Percentiles rank a stretch among this genome's conserved stretches.
Conservation (phyloP, 1,139 yeast species). For the Scheffersomyces segobiensis region DNA sequence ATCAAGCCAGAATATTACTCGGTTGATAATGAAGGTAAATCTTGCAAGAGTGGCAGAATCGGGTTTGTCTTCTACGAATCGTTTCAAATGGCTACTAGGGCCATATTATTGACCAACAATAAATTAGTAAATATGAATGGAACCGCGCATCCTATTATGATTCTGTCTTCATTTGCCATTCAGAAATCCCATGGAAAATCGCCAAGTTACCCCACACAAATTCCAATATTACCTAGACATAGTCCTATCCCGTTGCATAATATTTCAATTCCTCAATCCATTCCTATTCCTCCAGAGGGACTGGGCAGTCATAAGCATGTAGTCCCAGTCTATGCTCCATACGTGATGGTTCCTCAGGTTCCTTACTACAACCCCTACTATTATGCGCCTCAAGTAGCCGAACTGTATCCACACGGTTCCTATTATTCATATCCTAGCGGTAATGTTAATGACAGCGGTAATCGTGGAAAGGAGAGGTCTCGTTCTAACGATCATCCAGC, state of each 20-base stretch:
- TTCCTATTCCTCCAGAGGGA: neutral
- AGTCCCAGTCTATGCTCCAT: neutral
- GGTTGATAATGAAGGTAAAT: constrained; percentile 13
- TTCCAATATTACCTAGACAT: neutral
- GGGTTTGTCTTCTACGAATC: constrained; percentile 44
- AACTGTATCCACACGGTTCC: neutral
- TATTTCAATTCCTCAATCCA: neutral
- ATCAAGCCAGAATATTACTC: constrained; percentile 44
- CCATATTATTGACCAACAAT: constrained; percentile 41
- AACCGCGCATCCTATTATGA: constrained; percentile 21
- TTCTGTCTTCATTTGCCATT: constrained; percentile 45
- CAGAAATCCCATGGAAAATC: constrained; percentile 22
- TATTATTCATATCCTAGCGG: neutral
- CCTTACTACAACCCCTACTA: constrained; percentile 8
- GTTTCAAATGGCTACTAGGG: constrained; percentile 40
- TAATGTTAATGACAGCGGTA: neutral
- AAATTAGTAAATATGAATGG: constrained; percentile 21
- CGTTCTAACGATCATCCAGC: neutral
- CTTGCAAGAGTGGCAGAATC: constrained; percentile 30
- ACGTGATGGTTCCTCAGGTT: constrained; percentile 1
- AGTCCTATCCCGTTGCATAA: neutral
- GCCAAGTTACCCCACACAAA: neutral
- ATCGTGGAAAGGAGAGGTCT: neutral
- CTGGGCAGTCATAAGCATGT: neutral
- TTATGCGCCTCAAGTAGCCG: neutral